Conservation (phyloP, 2,329 filamentous ascomycete genomes). For the Penicillium hordei region DNA sequence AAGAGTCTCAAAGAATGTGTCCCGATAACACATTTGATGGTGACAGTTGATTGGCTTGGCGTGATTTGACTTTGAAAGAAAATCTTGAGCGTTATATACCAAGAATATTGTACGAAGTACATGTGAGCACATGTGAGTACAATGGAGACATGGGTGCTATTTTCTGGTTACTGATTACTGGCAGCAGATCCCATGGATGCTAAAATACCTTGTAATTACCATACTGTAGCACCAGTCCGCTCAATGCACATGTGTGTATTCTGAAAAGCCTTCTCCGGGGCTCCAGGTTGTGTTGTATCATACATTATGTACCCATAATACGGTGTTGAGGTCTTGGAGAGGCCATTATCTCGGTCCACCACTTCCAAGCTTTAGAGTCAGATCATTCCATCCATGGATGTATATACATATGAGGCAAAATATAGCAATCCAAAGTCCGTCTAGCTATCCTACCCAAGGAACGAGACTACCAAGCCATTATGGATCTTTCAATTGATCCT, state of each 20-base stretch:
- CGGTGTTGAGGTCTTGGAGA: background rate
- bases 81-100: background rate
- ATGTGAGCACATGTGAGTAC: background rate
- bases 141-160: background rate
- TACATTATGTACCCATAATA: background rate
- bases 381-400: no score
- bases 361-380: no score
- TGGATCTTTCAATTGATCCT: no score
- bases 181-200: background rate
- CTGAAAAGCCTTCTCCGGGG: background rate
- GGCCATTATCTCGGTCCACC: background rate
- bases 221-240: background rate
- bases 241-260: background rate
- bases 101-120: background rate
- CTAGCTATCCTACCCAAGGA: background rate
- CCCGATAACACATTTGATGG: background rate
- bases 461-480: background rate
- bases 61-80: background rate
- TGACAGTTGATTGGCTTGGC: background rate
- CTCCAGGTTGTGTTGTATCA: background rate
- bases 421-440: background rate
- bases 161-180: background rate
- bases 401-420: background rate
- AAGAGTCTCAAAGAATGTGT: conserved; percentile 3
- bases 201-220: background rate